Evolutionary conservation across 495 filamentous ascomycete genomes (phyloP).

Genomic region (Neurospora pannonica): DNA sequence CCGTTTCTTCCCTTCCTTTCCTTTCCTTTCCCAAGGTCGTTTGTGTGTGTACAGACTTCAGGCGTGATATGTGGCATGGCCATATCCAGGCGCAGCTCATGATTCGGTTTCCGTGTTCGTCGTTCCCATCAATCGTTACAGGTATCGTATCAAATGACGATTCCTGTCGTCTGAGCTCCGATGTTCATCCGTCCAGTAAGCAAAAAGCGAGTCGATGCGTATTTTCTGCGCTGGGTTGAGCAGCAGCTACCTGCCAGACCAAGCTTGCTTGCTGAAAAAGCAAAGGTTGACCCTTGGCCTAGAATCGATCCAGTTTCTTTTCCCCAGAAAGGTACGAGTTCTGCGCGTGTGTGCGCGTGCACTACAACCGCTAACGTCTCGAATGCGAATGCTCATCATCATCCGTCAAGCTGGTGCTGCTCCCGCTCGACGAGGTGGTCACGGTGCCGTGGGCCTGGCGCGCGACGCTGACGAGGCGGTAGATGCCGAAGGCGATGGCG

Average conservation of each 20-base stretch:
- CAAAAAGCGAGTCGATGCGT: too few species aligned
- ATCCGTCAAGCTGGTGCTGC: conserved; percentile 15
- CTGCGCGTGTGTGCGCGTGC: neutral
- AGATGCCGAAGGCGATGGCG: conserved; percentile 61
- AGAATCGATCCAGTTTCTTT: neutral
- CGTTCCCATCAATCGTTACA: neutral
- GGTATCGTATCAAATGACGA: neutral
- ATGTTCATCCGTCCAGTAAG: neutral
- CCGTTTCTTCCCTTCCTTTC: neutral
- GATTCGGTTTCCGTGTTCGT: neutral
- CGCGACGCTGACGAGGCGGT: conserved; percentile 43
- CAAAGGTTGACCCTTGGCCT: neutral
- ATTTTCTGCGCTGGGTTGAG: too few species aligned
- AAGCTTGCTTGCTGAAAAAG: neutral
- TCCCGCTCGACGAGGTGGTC: conserved; percentile 17
- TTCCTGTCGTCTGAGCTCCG: neutral
- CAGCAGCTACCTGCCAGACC: too few species aligned
- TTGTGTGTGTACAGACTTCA: neutral
- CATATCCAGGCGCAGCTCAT: neutral
- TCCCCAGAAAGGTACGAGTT: neutral
- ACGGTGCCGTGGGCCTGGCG: conserved; percentile 28
- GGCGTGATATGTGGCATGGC: neutral
- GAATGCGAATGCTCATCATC: neutral
- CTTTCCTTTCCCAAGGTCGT: too few species aligned
- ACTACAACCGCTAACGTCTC: neutral